These are phyloP conservation scores for Parastagonospora nodorum DNA, from an alignment of 2,329 filamentous ascomycete genomes.

Conservation along the genomic window DNA sequence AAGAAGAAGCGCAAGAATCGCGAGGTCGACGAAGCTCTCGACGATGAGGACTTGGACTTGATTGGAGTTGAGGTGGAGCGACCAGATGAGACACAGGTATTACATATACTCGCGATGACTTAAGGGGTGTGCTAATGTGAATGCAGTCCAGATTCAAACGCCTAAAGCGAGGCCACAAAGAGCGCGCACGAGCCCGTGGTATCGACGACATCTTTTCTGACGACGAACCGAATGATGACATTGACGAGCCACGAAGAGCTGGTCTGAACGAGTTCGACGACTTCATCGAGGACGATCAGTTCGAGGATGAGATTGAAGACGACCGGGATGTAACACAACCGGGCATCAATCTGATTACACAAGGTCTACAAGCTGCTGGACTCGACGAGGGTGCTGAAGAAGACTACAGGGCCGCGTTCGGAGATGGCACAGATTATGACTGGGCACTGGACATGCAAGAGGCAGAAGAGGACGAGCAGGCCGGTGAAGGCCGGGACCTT, in stretches of 20 bases:
- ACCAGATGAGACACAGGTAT: conserved; percentile 71
- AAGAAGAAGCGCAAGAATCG: conserved; percentile 76
- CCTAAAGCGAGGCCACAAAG: conserved; percentile 86
- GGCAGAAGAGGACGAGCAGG: conserved; percentile 76
- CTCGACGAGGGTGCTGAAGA: conserved; percentile 92
- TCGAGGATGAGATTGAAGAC: conserved; percentile 82
- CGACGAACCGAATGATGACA: conserved; percentile 74
- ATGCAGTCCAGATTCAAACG: conserved; percentile 88
- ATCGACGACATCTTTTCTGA: conserved; percentile 95
- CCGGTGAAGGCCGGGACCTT: conserved; percentile 79
- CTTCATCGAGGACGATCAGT: conserved; percentile 96
- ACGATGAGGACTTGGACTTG: conserved; percentile 94
- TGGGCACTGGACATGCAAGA: conserved; percentile 92
- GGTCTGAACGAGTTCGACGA: conserved; percentile 57
- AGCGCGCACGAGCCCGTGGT: conserved; percentile 69
- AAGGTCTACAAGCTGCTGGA: conserved; percentile 78
- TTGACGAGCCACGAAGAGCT: conserved; percentile 48
- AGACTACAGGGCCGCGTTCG: conserved; percentile 95
- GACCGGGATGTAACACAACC: conserved; percentile 81
- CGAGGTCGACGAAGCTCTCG: conserved; percentile 82
- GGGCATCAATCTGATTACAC: conserved; percentile 69
- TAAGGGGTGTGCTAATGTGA: conserved; percentile 18
- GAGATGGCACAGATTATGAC: conserved; percentile 92
- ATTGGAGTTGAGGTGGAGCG: conserved; percentile 81
- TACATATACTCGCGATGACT: neutral